Evolutionary conservation across 305 asterid species (phyloP).

Genomic region (Fraxinus nigra): DNA sequence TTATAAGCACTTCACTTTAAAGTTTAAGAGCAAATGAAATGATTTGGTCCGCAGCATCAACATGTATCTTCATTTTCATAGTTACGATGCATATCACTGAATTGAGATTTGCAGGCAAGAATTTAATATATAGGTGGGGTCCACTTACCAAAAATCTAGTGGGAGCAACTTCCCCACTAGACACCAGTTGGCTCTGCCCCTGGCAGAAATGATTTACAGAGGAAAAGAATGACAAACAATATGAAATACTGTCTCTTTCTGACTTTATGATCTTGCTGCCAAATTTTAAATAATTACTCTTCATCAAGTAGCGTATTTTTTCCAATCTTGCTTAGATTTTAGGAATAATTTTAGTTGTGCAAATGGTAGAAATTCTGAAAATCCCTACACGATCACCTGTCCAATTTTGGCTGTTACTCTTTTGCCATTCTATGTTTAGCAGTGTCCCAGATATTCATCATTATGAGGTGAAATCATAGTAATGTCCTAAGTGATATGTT

Average conservation of each 20-base stretch:
- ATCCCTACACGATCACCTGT: neutral
- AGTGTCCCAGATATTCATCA: conserved; percentile 17
- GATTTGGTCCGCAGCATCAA: neutral
- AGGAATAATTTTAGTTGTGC: neutral
- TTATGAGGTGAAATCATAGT: conserved; percentile 1
- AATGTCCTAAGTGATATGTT: neutral
- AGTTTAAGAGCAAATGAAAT: neutral
- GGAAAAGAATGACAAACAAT: neutral
- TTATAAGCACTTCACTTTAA: neutral
- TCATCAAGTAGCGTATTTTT: neutral
- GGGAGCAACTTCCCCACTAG: neutral
- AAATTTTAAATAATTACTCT: neutral
- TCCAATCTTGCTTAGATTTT: neutral
- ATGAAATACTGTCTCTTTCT: neutral
- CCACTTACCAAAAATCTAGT: neutral
- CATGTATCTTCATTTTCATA: neutral
- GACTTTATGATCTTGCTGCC: neutral
- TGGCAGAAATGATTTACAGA: neutral
- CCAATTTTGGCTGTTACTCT: neutral
- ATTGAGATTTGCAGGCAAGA: neutral
- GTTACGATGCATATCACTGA: neutral
- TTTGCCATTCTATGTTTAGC: neutral
- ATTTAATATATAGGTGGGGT: neutral
- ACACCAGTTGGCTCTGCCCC: neutral
- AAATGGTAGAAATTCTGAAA: neutral